Evolutionary conservation across 2,329 filamentous ascomycete genomes (phyloP).

Genomic region (Myriangium duriaei): DNA sequence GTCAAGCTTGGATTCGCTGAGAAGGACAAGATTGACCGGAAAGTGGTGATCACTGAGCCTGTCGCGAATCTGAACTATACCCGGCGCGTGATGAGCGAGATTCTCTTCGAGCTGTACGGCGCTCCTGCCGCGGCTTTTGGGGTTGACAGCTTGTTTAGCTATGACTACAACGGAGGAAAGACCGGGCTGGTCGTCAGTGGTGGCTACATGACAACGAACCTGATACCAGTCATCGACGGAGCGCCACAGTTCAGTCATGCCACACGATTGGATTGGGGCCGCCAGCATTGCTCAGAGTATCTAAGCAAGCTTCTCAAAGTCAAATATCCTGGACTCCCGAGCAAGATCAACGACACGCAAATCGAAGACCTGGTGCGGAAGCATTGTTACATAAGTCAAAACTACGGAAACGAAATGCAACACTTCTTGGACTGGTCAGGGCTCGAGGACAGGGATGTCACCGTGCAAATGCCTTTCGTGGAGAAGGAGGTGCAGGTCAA

Average conservation of each 20-base stretch:
- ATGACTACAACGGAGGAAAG: slow-evolving; percentile 76
- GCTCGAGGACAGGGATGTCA: slow-evolving; percentile 74
- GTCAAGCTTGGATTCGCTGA: slow-evolving; percentile 79
- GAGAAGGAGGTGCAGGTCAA: slow-evolving; percentile 87
- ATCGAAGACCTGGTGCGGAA: slow-evolving; percentile 76
- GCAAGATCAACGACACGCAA: slow-evolving; percentile 71
- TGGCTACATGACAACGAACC: slow-evolving; percentile 84
- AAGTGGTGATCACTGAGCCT: slow-evolving; percentile 90
- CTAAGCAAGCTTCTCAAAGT: slow-evolving; percentile 76
- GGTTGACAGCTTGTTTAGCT: slow-evolving; percentile 94
- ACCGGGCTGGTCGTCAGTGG: slow-evolving; percentile 85
- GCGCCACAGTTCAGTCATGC: slow-evolving; percentile 77
- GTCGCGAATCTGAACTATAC: slow-evolving; percentile 85
- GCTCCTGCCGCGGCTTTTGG: slow-evolving; percentile 85
- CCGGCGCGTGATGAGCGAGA: slow-evolving; percentile 75
- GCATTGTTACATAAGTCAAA: slow-evolving; percentile 77
- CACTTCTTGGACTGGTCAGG: slow-evolving; percentile 82
- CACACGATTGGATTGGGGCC: slow-evolving; percentile 88
- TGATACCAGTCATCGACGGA: slow-evolving; percentile 82
- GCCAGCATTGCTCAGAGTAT: slow-evolving; percentile 80
- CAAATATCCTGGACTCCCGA: slow-evolving; percentile 72
- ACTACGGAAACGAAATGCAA: slow-evolving; percentile 69
- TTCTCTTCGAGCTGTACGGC: slow-evolving; percentile 90
- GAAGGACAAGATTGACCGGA: slow-evolving; percentile 65
- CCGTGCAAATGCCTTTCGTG: slow-evolving; percentile 86